Evolutionary conservation across 306 rosid species (phyloP).

Genomic region (Sicyos edulis): DNA sequence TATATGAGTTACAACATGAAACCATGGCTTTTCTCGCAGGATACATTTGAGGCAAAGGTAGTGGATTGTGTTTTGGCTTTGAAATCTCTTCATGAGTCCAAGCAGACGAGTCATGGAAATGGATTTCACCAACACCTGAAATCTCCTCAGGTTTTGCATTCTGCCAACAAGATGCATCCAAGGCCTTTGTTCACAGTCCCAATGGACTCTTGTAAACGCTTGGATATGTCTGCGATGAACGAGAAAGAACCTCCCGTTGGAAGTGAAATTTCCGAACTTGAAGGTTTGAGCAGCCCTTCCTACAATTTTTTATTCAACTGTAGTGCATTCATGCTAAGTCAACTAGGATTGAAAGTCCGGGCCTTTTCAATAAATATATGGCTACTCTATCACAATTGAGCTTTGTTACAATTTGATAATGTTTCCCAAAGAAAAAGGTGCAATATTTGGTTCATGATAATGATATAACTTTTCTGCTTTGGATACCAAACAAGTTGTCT

Average conservation of each 20-base stretch:
- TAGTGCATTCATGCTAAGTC: not conserved
- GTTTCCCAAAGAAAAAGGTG: not conserved
- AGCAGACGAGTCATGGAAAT: constrained; percentile 43
- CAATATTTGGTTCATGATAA: not conserved
- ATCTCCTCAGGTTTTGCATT: constrained; percentile 57
- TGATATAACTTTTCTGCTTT: not conserved
- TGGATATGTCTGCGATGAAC: constrained; percentile 52
- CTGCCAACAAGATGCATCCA: constrained; percentile 46
- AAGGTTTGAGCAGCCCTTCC: constrained; percentile 45
- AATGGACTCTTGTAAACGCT: constrained; percentile 55
- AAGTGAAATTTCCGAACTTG: constrained; percentile 33
- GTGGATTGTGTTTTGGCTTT: constrained; percentile 82
- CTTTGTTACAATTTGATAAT: not conserved
- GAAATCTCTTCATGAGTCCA: constrained; percentile 59
- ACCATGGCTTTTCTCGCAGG: constrained; percentile 43
- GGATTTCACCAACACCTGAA: constrained; percentile 43
- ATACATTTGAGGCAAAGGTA: constrained; percentile 60
- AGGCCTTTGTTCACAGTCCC: constrained; percentile 41
- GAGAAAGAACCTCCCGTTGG: constrained; percentile 38
- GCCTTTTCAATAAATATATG: not conserved
- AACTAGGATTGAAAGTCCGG: not conserved
- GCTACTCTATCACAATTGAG: not conserved
- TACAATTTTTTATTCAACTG: not conserved
- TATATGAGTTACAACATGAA: not conserved
- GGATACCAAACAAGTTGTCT: not conserved